These are phyloP conservation scores for Microcyclospora tardicrescens DNA, from an alignment of 2,329 filamentous ascomycete species.

Conservation along the genomic window DNA sequence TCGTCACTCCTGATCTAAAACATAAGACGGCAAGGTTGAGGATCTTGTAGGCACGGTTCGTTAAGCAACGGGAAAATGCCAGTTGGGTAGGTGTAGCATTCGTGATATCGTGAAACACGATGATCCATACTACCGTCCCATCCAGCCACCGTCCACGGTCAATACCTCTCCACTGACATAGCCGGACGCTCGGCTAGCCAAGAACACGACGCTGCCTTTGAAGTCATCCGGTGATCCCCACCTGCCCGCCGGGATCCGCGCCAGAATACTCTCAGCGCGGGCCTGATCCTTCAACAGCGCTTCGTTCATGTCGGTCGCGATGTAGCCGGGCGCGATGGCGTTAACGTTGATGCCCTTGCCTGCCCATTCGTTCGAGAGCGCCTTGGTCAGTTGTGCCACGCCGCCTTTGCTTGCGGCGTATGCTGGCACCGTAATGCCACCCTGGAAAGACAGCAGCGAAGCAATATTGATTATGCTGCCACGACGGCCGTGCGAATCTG, in stretches of 20 bases:
- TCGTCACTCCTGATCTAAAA: no score
- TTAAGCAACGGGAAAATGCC: no score
- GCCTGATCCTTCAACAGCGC: conserved; percentile 62
- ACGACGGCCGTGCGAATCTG: conserved; percentile 39
- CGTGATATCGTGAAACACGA: no score
- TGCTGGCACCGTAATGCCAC: conserved; percentile 75
- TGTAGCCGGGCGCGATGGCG: conserved; percentile 79
- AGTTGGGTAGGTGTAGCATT: no score
- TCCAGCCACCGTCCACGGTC: conserved; percentile 80
- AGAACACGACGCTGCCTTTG: conserved; percentile 65
- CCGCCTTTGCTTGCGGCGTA: conserved; percentile 81
- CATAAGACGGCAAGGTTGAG: no score
- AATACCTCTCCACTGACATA: conserved; percentile 76
- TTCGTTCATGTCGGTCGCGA: conserved; percentile 84
- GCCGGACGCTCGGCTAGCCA: conserved; percentile 61
- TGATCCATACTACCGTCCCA: conserved; percentile 51
- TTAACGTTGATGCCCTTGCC: conserved; percentile 71
- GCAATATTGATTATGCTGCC: conserved; percentile 77
- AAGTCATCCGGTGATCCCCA: conserved; percentile 83
- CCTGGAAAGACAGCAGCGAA: conserved; percentile 70
- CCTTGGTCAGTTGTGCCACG: conserved; percentile 73
- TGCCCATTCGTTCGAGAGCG: conserved; percentile 76
- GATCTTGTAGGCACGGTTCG: no score
- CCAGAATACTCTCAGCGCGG: conserved; percentile 59
- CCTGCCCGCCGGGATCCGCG: conserved; percentile 67